A percentile compares a stretch with the other conserved stretches of the same genome.
phyloP scores from a whole-genome alignment of 169 alveolate genomes.

The Plasmodium gaboni region DNA sequence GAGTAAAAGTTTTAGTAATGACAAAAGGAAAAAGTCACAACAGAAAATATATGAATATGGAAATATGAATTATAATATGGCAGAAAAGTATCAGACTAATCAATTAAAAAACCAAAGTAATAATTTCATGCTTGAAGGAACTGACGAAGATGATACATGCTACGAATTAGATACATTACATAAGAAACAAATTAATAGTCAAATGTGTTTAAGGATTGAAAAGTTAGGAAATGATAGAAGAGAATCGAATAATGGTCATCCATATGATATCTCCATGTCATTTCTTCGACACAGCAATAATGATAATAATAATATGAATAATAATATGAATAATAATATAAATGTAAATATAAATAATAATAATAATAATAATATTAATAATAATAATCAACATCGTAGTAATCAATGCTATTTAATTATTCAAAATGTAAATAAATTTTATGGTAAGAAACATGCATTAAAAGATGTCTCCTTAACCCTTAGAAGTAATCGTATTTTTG shows the following conservation, averaged over 20 bases:
- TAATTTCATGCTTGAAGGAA: background rate
- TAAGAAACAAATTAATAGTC: background rate
- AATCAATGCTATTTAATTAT: constrained; percentile 12
- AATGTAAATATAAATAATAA: background rate
- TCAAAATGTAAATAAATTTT: constrained; percentile 55
- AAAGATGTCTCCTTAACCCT: constrained; percentile 49
- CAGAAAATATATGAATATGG: background rate
- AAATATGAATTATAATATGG: background rate
- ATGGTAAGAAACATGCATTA: constrained; percentile 43
- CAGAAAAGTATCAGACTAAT: background rate
- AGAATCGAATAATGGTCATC: background rate
- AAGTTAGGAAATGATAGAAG: background rate
- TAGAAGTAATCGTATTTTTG: constrained; percentile 48
- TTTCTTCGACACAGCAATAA: background rate
- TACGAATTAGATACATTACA: background rate
- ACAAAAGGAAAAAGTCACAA: background rate
- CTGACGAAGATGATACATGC: background rate
- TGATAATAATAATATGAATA: background rate
- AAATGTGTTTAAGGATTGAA: background rate
- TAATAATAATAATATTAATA: background rate
- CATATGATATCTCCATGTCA: background rate
- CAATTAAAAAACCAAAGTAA: background rate
- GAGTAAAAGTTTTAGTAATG: background rate
- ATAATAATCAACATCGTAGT: background rate
- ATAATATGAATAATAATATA: background rate